Base-by-base conservation (phyloP, 345 rosid species). In the Clausena lansium region DNA sequence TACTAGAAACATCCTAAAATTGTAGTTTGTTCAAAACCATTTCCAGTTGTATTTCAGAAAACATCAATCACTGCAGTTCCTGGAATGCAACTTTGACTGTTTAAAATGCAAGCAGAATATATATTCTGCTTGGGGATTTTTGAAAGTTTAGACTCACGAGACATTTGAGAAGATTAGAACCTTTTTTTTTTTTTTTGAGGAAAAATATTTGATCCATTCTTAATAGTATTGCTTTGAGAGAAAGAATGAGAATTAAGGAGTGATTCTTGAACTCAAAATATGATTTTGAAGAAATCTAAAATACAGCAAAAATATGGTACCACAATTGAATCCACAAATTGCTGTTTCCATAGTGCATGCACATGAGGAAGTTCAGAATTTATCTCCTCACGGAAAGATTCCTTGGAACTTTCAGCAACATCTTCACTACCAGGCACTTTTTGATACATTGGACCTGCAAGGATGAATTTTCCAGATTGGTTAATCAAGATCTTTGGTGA, bases 341-440 rank as follows among this genome's bases (percentile, higher is more conserved):
- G 98, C 70, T 84, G 85, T 82, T 90, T 95, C 98, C 98, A 95
- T 67, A 81, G 63, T 70, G 89, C 69, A 60, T 86, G 79, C 76
- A 86, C 80, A 71, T 76, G 50, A 70, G 78, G 32, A 32, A 83
- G 75, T 41, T 76, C 81, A 38, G 63, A 70, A 68, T 45, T 63
- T 66, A 17, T 70, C 82, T 89, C 88, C 71, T 67, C 67, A 30
- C 68, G 76, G 52, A 71, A 71, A 76, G 76, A 70, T 61, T 78
- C 71, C 39, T 76, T 45, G 50, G 93, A 90, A 77, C 83, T 77
- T 79, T 81, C 91, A 27, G 83, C 82, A 62, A 81, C 67, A 54
- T 81, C 78, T 71, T 81, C 92, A 70, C 63, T 68, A 54, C 20
- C 78, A 28, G 89, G 86, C 63, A 91, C 85, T 66, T 81, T 79